phyloP scores from a whole-genome alignment of 1,139 yeast genomes.

The Magnusiomyces ingens region DNA sequence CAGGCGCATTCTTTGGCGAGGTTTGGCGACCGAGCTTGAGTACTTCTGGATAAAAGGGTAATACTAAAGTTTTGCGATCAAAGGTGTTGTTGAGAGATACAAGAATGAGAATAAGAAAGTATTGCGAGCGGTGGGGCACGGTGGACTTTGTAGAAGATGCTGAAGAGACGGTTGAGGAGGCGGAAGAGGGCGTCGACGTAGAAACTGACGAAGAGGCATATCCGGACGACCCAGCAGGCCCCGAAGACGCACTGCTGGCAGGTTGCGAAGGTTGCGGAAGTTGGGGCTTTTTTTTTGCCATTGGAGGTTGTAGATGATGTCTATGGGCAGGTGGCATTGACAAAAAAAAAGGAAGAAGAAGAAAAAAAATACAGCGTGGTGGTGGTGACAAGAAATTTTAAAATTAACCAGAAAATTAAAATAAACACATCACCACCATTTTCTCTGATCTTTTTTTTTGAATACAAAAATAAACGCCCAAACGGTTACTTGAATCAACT shows the following conservation, averaged over 20 bases:
- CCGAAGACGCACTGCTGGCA: constrained; percentile 1
- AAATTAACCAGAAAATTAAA: neutral
- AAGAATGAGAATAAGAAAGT: constrained; percentile 51
- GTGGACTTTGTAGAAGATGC: constrained; percentile 2
- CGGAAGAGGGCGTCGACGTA: neutral
- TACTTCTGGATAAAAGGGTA: constrained; percentile 79
- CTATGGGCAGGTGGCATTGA: neutral
- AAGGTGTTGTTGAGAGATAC: constrained; percentile 76
- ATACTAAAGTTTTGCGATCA: constrained; percentile 66
- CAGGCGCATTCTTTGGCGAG: constrained; percentile 65
- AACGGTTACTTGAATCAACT: too few species aligned
- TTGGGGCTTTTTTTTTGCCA: constrained; percentile 3
- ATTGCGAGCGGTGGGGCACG: constrained; percentile 28
- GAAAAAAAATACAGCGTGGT: neutral
- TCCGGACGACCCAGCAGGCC: neutral
- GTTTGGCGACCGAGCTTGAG: constrained; percentile 83
- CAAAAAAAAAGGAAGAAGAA: neutral
- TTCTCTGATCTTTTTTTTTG: neutral
- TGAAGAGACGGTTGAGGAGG: constrained; percentile 1
- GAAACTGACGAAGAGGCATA: neutral
- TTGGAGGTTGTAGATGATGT: neutral
- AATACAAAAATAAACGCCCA: too few species aligned
- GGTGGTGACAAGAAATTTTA: neutral
- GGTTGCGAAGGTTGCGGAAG: constrained; percentile 4
- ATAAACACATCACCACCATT: neutral